phyloP scores from a whole-genome alignment of 2,329 filamentous ascomycete genomes.

The Penicillium digitatum region DNA sequence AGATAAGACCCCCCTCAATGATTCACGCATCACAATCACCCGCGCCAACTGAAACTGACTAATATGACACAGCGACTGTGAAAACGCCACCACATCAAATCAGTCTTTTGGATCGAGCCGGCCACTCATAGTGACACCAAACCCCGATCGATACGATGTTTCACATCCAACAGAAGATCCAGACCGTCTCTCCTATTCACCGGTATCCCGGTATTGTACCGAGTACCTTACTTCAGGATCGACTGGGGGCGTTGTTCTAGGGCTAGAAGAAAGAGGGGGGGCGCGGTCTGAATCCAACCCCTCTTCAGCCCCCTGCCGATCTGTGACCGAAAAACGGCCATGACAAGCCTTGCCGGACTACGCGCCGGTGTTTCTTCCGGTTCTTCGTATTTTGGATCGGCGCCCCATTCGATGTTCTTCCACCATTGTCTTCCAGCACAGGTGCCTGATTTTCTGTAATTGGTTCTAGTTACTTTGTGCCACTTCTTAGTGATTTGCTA shows the following conservation, averaged over 20 bases:
- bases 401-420: neutral
- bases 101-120: neutral
- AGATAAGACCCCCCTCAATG: neutral
- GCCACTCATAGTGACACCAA: neutral
- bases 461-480: neutral
- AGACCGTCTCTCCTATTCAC: neutral
- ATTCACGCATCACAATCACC: neutral
- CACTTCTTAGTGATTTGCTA: neutral
- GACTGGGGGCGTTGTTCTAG: neutral
- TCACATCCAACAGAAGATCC: neutral
- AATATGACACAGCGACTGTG: slow-evolving; percentile 3
- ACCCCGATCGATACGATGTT: slow-evolving; percentile 4
- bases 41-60: neutral
- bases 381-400: neutral
- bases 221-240: slow-evolving; percentile 6
- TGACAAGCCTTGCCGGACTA: slow-evolving; percentile 16
- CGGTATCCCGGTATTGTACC: neutral
- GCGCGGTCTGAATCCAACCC: slow-evolving; percentile 1
- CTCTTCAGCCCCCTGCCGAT: slow-evolving; percentile 7
- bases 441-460: neutral
- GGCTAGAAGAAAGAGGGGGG: slow-evolving; percentile 6
- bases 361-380: slow-evolving; percentile 7
- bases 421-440: neutral
- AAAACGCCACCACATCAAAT: slow-evolving; percentile 1
- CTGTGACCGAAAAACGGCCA: neutral